Evolutionary conservation across 805 yeast species (phyloP), one percentile per base, ranked within the genome.

Genomic region (Monosporozyma aerobia): DNA sequence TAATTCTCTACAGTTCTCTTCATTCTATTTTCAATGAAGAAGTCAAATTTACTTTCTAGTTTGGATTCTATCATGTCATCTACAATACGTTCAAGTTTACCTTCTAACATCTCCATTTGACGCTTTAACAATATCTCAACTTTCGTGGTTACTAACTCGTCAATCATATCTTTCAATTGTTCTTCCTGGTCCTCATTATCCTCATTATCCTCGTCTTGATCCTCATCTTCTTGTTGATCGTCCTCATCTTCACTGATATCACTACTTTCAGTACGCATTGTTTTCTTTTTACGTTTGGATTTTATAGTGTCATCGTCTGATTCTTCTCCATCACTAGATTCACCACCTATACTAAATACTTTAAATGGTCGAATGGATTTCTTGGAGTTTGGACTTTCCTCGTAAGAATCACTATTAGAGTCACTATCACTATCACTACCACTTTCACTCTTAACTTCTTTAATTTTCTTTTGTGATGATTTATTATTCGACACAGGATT

Each of bases 101-200:
- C 16, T 33, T 61, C 61, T 47, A 59, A 52, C n/a, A 47, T 35
- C 11, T 54, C 50, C 55, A 59, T 53, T 40, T 60, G 64, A 23
- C 47, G 47, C 22, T 55, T 54, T 14, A 63, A 50, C 9, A 58
- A 53, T 5, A 56, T 52, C 35, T 58, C 57, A 14, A 63, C 56
- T 27, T 59, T 62, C 4, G 58, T 53, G 32, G 60, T 60, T 8
- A 65, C 63, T 19, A 65, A 52, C 44, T 59, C 59, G n/a, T 63
- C 60, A 6, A 65, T 60, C 57, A 65, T 55, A 16, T 52, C 48
- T 48, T 63, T 61, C 45, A 66, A 54, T 52, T 65, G 68, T 44
- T 62, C 59, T 50, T 60, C 48, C 27, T 44, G 41, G 16, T 49
- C 51, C 61, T 55, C 50, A 5, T 49, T 57, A 22, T 50, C 51